Percentiles rank a stretch among this genome's conserved stretches.
Conservation (phyloP, 208 protist species). For the Acanthamoeba lenticulata region DNA sequence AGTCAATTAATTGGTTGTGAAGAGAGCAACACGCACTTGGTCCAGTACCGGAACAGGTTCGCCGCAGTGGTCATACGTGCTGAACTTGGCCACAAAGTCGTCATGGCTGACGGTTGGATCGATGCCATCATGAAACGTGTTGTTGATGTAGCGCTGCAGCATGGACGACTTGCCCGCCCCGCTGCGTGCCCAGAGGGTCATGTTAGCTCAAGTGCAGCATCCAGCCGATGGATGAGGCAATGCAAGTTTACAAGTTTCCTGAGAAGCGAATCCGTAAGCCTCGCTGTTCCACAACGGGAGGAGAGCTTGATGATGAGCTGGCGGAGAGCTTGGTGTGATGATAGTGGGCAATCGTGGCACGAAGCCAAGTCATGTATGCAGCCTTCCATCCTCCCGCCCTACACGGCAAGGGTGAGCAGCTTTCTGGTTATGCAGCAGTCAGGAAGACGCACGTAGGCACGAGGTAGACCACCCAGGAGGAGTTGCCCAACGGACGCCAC, state of each 20-base stretch:
- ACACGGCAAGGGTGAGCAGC: background rate
- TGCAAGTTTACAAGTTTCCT: background rate
- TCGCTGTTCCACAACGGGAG: background rate
- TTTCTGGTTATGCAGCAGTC: background rate
- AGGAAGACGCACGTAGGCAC: background rate
- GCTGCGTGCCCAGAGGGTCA: too few relatives aligned
- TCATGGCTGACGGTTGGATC: too few relatives aligned
- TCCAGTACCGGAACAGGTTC: too few relatives aligned
- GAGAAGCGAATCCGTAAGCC: background rate
- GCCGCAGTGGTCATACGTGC: too few relatives aligned
- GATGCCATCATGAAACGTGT: too few relatives aligned
- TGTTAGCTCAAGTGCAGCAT: too few relatives aligned
- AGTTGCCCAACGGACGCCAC: background rate
- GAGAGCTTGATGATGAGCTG: background rate
- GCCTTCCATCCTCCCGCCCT: background rate
- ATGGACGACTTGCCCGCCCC: background rate
- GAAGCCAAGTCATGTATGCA: conserved; percentile 10
- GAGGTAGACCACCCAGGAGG: background rate
- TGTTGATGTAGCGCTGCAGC: background rate
- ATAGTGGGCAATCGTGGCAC: too few relatives aligned
- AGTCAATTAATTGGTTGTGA: too few relatives aligned
- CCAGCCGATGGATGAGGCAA: background rate
- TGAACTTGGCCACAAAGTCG: too few relatives aligned
- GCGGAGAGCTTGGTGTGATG: too few relatives aligned
- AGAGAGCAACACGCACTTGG: too few relatives aligned